These are phyloP conservation scores for Agapanthus africanus DNA, from an alignment of 106 monocot genomes.

Conservation along the genomic window DNA sequence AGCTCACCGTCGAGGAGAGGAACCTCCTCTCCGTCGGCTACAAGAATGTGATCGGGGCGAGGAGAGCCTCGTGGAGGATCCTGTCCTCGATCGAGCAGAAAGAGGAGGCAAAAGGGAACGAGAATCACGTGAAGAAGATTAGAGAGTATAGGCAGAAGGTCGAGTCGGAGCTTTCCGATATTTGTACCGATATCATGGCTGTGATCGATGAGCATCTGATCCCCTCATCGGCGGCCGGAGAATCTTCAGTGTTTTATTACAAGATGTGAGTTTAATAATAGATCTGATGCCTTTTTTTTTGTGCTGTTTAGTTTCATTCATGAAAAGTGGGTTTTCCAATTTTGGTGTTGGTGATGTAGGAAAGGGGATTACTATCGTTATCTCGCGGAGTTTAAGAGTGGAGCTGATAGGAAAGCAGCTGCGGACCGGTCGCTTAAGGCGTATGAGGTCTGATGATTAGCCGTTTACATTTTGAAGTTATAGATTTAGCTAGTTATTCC, in stretches of 20 bases:
- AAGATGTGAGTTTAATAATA: constrained; percentile 30
- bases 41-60: constrained; percentile 41
- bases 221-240: constrained; percentile 21
- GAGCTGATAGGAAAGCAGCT: constrained; percentile 27
- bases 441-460: constrained; percentile 24
- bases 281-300: neutral
- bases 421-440: constrained; percentile 35
- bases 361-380: constrained; percentile 44
- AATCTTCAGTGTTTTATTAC: constrained; percentile 35
- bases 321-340: too few relatives aligned
- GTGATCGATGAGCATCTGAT: constrained; percentile 35
- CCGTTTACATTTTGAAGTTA: too few relatives aligned
- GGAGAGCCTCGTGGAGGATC: constrained; percentile 44
- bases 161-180: constrained; percentile 27
- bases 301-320: too few relatives aligned
- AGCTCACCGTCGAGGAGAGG: constrained; percentile 45
- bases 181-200: constrained; percentile 25
- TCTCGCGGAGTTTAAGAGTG: constrained; percentile 38
- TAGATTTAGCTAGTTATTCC: neutral
- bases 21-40: constrained; percentile 38
- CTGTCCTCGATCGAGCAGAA: constrained; percentile 39
- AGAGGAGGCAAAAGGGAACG: constrained; percentile 22
- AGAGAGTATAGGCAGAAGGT: constrained; percentile 26
- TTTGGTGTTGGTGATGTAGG: constrained; percentile 14
- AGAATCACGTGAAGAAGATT: constrained; percentile 15